Percentiles rank a stretch among this genome's conserved stretches.
Conservation (phyloP, 2,329 filamentous ascomycete genomes). For the Colletotrichum chrysophilum region DNA sequence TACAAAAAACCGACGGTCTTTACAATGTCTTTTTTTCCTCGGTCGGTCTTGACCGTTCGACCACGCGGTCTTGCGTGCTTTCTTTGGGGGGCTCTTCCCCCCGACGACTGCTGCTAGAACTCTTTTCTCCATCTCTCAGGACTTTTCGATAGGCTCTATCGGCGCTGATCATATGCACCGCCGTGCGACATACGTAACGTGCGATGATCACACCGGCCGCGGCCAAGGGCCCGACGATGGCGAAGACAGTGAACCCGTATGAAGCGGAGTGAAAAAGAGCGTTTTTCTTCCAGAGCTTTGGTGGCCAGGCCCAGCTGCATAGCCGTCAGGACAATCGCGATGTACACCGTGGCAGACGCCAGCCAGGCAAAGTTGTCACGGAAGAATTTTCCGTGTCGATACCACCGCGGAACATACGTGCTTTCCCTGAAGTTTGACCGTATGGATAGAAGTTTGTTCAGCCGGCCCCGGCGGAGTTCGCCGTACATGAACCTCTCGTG, state of each 20-base stretch:
- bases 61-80: not conserved
- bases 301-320: not conserved
- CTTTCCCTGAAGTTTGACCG: not conserved
- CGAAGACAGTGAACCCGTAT: not conserved
- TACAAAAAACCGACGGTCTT: no score
- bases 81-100: not conserved
- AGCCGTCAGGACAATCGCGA: not conserved
- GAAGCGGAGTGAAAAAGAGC: not conserved
- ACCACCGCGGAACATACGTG: not conserved
- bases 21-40: no score
- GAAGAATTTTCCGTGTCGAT: not conserved
- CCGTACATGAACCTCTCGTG: not conserved
- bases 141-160: not conserved
- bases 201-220: not conserved
- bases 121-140: not conserved
- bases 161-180: not conserved
- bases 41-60: not conserved
- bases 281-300: not conserved
- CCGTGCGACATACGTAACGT: not conserved
- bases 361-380: not conserved
- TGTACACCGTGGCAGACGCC: not conserved
- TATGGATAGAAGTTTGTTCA: not conserved
- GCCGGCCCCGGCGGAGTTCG: not conserved
- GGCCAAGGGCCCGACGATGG: not conserved
- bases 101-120: not conserved